Conservation (phyloP, 176 grass and related monocot species). For the Oryza punctata region DNA sequence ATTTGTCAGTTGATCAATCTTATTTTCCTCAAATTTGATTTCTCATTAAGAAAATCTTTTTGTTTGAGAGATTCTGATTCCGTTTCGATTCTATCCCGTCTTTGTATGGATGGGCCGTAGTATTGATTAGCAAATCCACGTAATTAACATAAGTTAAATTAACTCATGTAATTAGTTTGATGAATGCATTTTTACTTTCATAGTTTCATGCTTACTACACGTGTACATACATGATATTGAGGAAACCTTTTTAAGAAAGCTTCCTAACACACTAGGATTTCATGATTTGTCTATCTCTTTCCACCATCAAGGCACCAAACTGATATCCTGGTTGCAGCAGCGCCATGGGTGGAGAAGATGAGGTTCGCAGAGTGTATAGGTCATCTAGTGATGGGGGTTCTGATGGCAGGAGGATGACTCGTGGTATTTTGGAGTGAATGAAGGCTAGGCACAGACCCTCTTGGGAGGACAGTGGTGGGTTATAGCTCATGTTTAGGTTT, state of each 20-base stretch:
- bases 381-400: not conserved
- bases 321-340: not conserved
- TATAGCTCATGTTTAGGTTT: conserved; percentile 17
- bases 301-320: not conserved
- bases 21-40: conserved; percentile 26
- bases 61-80: not conserved
- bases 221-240: not conserved
- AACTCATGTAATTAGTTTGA: not conserved
- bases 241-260: not conserved
- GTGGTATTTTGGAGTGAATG: not conserved
- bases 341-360: not conserved
- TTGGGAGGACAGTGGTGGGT: not conserved
- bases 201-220: not conserved
- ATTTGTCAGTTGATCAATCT: not conserved
- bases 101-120: not conserved
- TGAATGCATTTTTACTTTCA: not conserved
- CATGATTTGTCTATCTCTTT: not conserved
- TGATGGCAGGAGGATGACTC: not conserved
- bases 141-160: not conserved
- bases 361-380: not conserved
- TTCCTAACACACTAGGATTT: conserved; percentile 8
- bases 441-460: not conserved
- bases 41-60: not conserved
- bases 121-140: not conserved
- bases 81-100: not conserved